A percentile compares a stretch with the other conserved stretches of the same genome.
phyloP scores from a whole-genome alignment of 2,329 filamentous ascomycete genomes.

The Cercospora citrullina region DNA sequence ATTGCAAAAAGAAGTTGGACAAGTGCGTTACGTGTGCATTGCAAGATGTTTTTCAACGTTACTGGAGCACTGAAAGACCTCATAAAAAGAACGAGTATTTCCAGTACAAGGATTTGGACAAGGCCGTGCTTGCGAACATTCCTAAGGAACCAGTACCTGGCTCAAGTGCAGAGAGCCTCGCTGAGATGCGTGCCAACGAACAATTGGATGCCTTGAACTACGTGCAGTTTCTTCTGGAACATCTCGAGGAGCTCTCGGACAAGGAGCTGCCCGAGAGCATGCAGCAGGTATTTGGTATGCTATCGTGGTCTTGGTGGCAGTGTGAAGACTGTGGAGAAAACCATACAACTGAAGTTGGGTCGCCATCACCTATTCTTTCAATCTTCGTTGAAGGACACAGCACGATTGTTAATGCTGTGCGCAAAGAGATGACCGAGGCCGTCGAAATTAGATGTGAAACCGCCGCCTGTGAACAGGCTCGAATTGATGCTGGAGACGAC shows the following conservation, averaged over 20 bases:
- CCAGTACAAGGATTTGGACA: neutral
- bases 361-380: too few relatives aligned
- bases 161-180: neutral
- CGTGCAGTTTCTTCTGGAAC: neutral
- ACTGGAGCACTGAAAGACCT: conserved; percentile 1
- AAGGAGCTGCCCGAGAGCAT: neutral
- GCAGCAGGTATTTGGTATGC: neutral
- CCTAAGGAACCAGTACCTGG: neutral
- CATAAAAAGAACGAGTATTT: neutral
- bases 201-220: conserved; percentile 1
- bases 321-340: neutral
- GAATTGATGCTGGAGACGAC: neutral
- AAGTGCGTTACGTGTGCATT: neutral
- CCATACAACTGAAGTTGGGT: neutral
- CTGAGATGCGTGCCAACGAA: neutral
- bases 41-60: neutral
- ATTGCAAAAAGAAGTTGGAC: neutral
- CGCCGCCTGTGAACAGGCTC: neutral
- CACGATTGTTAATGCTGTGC: neutral
- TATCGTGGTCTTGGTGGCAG: neutral
- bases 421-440: neutral
- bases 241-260: neutral
- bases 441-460: neutral
- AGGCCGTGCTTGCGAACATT: neutral
- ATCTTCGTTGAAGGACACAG: neutral